phyloP scores from a whole-genome alignment of 805 yeast species.

The Suhomyces vadensis region DNA sequence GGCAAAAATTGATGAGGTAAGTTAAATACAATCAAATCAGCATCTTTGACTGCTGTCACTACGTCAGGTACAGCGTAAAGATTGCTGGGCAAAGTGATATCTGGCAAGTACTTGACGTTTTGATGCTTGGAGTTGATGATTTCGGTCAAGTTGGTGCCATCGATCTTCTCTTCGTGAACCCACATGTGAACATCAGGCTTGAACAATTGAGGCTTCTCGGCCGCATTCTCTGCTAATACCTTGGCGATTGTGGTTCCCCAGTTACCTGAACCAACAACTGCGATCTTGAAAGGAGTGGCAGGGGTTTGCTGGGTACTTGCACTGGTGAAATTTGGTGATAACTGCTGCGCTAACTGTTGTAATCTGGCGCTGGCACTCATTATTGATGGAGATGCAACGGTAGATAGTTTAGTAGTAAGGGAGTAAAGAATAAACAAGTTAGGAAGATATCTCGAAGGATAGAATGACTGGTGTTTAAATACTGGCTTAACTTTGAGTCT shows the following conservation, averaged over 20 bases:
- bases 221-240: constrained; percentile 45
- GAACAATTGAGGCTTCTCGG: constrained; percentile 40
- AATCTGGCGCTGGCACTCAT: constrained; percentile 26
- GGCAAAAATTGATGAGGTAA: constrained; percentile 49
- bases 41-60: constrained; percentile 38
- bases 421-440: too few species aligned
- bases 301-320: constrained; percentile 8
- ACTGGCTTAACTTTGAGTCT: too few species aligned
- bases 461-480: too few species aligned
- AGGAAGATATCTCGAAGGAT: too few species aligned
- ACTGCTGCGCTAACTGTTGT: constrained; percentile 29
- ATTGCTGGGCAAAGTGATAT: constrained; percentile 42
- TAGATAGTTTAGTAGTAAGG: too few species aligned
- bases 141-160: constrained; percentile 44
- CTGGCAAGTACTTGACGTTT: constrained; percentile 47
- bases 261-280: constrained; percentile 48
- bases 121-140: constrained; percentile 46
- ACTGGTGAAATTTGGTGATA: constrained; percentile 21
- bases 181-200: constrained; percentile 44
- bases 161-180: constrained; percentile 45
- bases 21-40: constrained; percentile 46
- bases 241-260: constrained; percentile 52
- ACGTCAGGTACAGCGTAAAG: constrained; percentile 43
- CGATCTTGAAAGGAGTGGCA: constrained; percentile 33
- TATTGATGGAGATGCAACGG: neutral